Conservation (phyloP, 2,329 filamentous ascomycete genomes). For the Ciborinia camelliae region DNA sequence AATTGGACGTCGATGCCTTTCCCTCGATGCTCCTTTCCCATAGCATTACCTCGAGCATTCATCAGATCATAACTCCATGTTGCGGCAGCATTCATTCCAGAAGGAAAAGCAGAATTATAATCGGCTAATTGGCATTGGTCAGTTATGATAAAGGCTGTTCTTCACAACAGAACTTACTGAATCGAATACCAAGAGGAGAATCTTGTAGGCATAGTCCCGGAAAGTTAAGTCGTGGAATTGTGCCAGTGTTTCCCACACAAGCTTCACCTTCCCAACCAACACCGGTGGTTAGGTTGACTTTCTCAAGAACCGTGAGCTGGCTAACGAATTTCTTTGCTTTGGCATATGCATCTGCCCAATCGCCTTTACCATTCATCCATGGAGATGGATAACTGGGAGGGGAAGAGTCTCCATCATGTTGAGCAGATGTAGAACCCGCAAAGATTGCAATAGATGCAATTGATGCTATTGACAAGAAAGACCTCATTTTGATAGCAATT, state of each 20-base stretch:
- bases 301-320: slow-evolving; percentile 75
- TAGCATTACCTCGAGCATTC: slow-evolving; percentile 62
- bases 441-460: slow-evolving; percentile 25
- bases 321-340: slow-evolving; percentile 68
- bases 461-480: slow-evolving; percentile 21
- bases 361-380: slow-evolving; percentile 37
- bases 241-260: slow-evolving; percentile 38
- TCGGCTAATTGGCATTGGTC: slow-evolving; percentile 46
- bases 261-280: slow-evolving; percentile 43
- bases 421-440: slow-evolving; percentile 26
- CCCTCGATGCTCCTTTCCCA: slow-evolving; percentile 68
- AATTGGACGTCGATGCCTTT: slow-evolving; percentile 73
- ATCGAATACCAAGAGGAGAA: slow-evolving; percentile 41
- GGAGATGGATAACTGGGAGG: slow-evolving; percentile 38
- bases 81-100: slow-evolving; percentile 71
- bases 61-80: slow-evolving; percentile 73
- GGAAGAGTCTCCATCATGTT: slow-evolving; percentile 30
- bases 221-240: slow-evolving; percentile 36
- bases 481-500: slow-evolving; percentile 28
- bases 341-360: slow-evolving; percentile 66
- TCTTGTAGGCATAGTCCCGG: slow-evolving; percentile 37
- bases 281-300: slow-evolving; percentile 92
- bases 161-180: slow-evolving; percentile 34
- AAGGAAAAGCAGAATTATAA: slow-evolving; percentile 71
- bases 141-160: slow-evolving; percentile 44